Evolutionary conservation across 352 stramenopile genomes (phyloP).

Genomic region (Globisporangium middletonii): DNA sequence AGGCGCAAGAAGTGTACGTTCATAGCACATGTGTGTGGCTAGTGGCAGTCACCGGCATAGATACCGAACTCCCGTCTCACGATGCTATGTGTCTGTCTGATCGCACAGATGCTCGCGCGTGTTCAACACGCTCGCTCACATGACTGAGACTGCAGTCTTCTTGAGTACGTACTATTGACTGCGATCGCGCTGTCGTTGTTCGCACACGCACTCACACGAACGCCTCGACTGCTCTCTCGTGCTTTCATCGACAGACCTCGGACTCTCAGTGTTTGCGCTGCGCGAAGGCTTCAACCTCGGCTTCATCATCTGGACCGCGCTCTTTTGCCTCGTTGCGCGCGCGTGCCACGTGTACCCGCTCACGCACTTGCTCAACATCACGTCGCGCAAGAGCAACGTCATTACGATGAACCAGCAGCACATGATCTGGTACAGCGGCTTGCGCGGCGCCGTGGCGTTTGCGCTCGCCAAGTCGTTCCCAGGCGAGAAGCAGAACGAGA

Average conservation of each 20-base stretch:
- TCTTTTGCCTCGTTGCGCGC: slow-evolving; percentile 81
- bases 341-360: slow-evolving; percentile 89
- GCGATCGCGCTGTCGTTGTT: background rate
- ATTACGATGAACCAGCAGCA: slow-evolving; percentile 89
- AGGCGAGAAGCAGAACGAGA: slow-evolving; percentile 73
- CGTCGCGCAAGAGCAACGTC: slow-evolving; percentile 36
- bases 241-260: slow-evolving; percentile 56
- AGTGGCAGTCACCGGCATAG: background rate
- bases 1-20: slow-evolving; percentile 76
- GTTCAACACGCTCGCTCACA: slow-evolving; percentile 89
- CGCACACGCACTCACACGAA: background rate
- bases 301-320: slow-evolving; percentile 85
- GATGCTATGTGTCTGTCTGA: background rate
- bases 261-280: slow-evolving; percentile 86
- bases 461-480: slow-evolving; percentile 89
- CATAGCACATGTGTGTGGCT: background rate
- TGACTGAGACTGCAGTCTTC: slow-evolving; percentile 92
- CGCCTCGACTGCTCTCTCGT: background rate
- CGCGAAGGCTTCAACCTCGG: slow-evolving; percentile 67
- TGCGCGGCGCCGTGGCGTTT: slow-evolving; percentile 92
- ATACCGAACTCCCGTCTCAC: background rate
- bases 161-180: slow-evolving; percentile 50
- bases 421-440: slow-evolving; percentile 93
- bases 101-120: slow-evolving; percentile 65
- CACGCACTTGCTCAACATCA: slow-evolving; percentile 53